phyloP scores from a whole-genome alignment of 1,284 basidiomycete species.

The Phaffia rhodozyma region DNA sequence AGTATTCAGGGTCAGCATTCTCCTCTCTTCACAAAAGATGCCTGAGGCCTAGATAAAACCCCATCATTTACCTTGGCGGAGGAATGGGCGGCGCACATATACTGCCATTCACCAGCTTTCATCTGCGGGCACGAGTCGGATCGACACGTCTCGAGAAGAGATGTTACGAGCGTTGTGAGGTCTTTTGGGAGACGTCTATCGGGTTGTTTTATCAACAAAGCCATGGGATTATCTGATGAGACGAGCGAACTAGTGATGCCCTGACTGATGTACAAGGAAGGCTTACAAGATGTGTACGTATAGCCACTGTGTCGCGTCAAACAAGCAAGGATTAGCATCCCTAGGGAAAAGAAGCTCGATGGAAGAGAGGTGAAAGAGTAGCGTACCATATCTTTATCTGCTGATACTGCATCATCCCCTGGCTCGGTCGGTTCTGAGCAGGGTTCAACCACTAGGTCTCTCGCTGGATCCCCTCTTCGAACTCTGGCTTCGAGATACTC shows the following conservation, averaged over 20 bases:
- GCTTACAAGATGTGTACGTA: constrained; percentile 82
- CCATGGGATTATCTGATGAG: background rate
- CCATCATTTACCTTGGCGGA: constrained; percentile 22
- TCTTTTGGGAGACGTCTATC: constrained; percentile 80
- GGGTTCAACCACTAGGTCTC: constrained; percentile 61
- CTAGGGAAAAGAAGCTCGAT: constrained; percentile 17
- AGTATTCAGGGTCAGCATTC: constrained; percentile 29
- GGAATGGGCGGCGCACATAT: constrained; percentile 80
- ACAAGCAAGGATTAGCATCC: constrained; percentile 44
- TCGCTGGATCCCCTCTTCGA: constrained; percentile 58
- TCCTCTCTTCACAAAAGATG: constrained; percentile 63
- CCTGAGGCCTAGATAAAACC: constrained; percentile 30
- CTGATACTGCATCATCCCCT: constrained; percentile 37
- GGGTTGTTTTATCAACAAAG: background rate
- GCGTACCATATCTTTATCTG: constrained; percentile 32
- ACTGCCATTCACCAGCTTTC: constrained; percentile 95
- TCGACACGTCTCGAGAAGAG: constrained; percentile 73
- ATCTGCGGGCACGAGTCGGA: constrained; percentile 79
- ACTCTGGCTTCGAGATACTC: constrained; percentile 87
- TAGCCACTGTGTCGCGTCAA: constrained; percentile 68
- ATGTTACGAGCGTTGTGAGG: constrained; percentile 74
- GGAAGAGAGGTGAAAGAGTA: constrained; percentile 19
- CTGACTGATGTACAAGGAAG: background rate
- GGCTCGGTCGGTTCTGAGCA: constrained; percentile 29
- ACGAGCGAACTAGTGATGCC: background rate